Base-by-base conservation (phyloP, 371 early-diverging fungal genomes). In the Coemansia sp. region DNA sequence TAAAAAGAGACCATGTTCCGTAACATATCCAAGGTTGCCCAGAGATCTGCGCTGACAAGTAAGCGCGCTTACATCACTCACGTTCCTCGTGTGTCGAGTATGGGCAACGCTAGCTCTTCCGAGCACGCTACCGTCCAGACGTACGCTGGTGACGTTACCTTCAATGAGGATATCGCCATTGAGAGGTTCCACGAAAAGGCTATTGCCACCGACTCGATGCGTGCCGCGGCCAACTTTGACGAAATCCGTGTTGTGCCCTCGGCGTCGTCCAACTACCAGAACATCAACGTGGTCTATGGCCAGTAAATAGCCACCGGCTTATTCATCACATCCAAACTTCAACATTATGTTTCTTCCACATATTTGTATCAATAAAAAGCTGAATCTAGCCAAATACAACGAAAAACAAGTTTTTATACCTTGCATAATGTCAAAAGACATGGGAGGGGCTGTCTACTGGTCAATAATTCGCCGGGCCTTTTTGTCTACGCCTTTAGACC, bases 151-250 rank as follows among this genome's bases (percentile, higher is more conserved):
- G 69, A 73, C 67, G 30, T 77, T 16, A 37, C 64, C 2, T 65
- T 77, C 30, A 65, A 72, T 50, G 78, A 77, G 64, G 72, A 72
- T 37, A 74, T 74, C 39, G 75, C 75, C 4, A 70, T 74, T 30
- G 75, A 74, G 44, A 59, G 40, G 8, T 69, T 74, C 67, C 75
- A 74, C 67, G 75, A 74, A 48, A 74, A 74, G 67, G 75, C 75
- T 16, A 70, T 74, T 40, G 75, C 75, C 47, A 53, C 61, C 33
- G 75, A 74, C 51, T 70, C 75, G 18, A 74, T 74, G 65, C 75
- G 62, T 33, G 75, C 75, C 14, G 75, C 75, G 16, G 71, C 75
- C 16, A 65, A 74, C 67, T 65, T 59, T 62, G 66, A 71, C 59
- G 59, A 65, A 11, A 55, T 62, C 54, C 75, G 70, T 30, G 75